Evolutionary conservation across 768 basidiomycete genomes (phyloP).

Genomic region (Panaeolus cyanescens): DNA sequence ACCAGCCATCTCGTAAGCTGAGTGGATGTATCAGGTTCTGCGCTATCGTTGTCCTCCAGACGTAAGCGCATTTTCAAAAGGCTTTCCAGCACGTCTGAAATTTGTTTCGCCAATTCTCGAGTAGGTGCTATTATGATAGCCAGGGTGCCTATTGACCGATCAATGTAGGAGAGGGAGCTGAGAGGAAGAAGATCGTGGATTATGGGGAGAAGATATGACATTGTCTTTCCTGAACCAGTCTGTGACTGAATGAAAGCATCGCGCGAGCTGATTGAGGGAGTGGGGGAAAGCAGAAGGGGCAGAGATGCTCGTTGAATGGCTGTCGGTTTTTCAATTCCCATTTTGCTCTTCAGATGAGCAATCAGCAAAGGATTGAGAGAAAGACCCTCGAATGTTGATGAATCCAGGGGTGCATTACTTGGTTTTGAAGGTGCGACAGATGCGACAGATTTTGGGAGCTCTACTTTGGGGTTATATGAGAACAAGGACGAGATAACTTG

Average conservation of each 20-base stretch:
- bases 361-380: slow-evolving; percentile 83
- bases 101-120: slow-evolving; percentile 94
- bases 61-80: slow-evolving; percentile 78
- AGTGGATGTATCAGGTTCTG: slow-evolving; percentile 43
- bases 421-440: slow-evolving; percentile 36
- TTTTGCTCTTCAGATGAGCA: slow-evolving; percentile 75
- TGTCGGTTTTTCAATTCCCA: slow-evolving; percentile 84
- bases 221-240: slow-evolving; percentile 95
- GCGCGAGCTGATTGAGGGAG: slow-evolving; percentile 41
- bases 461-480: slow-evolving; percentile 76
- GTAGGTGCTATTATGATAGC: slow-evolving; percentile 95
- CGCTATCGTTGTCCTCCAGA: slow-evolving; percentile 52
- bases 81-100: slow-evolving; percentile 89
- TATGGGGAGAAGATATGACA: slow-evolving; percentile 92
- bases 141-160: slow-evolving; percentile 91
- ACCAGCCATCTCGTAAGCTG: slow-evolving; percentile 89
- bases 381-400: slow-evolving; percentile 79
- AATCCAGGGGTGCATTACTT: slow-evolving; percentile 85
- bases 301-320: slow-evolving; percentile 87
- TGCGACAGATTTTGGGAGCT: slow-evolving; percentile 37
- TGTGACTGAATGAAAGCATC: slow-evolving; percentile 96
- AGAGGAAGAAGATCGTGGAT: slow-evolving; percentile 92
- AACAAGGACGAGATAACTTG: slow-evolving; percentile 91
- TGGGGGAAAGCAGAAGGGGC: slow-evolving; percentile 42
- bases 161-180: slow-evolving; percentile 88